Evolutionary conservation across 2,329 filamentous ascomycete species (phyloP).

Genomic region (Pseudocercospora vitis): DNA sequence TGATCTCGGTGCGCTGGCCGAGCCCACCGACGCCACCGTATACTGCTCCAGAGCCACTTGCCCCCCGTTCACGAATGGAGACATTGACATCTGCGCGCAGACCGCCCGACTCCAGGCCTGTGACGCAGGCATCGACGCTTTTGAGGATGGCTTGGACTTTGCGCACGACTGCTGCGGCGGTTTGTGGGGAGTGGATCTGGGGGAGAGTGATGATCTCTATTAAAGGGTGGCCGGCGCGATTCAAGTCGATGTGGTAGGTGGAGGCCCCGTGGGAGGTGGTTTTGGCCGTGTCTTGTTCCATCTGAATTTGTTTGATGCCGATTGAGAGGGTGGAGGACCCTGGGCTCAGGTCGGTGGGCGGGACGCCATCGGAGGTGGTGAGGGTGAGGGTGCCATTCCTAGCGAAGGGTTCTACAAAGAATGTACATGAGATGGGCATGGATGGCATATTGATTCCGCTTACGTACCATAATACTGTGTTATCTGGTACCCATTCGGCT

Average conservation of each 20-base stretch:
- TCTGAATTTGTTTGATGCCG: slow-evolving; percentile 88
- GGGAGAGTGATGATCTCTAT: slow-evolving; percentile 95
- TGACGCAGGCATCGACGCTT: slow-evolving; percentile 79
- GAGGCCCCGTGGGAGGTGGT: slow-evolving; percentile 75
- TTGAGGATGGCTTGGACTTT: slow-evolving; percentile 82
- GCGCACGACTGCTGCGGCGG: slow-evolving; percentile 81
- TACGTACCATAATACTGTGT: slow-evolving; percentile 79
- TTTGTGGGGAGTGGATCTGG: slow-evolving; percentile 80
- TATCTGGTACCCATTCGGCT: slow-evolving; percentile 94
- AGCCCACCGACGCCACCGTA: slow-evolving; percentile 63
- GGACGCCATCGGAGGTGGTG: slow-evolving; percentile 73
- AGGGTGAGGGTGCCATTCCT: slow-evolving; percentile 72
- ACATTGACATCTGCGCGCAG: slow-evolving; percentile 94
- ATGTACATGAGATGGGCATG: slow-evolving; percentile 1
- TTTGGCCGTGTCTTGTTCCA: slow-evolving; percentile 98
- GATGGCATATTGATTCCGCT: not conserved
- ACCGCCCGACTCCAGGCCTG: slow-evolving; percentile 91
- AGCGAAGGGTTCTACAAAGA: slow-evolving; percentile 56
- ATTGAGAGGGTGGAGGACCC: slow-evolving; percentile 66
- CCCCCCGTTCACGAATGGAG: slow-evolving; percentile 66
- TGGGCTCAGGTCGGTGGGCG: slow-evolving; percentile 64
- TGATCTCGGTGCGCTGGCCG: slow-evolving; percentile 92
- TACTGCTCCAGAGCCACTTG: slow-evolving; percentile 40
- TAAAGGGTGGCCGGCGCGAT: slow-evolving; percentile 84
- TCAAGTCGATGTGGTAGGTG: slow-evolving; percentile 84